Base-by-base conservation (phyloP, 2,329 filamentous ascomycete species). In the Xylariaceae sp. region DNA sequence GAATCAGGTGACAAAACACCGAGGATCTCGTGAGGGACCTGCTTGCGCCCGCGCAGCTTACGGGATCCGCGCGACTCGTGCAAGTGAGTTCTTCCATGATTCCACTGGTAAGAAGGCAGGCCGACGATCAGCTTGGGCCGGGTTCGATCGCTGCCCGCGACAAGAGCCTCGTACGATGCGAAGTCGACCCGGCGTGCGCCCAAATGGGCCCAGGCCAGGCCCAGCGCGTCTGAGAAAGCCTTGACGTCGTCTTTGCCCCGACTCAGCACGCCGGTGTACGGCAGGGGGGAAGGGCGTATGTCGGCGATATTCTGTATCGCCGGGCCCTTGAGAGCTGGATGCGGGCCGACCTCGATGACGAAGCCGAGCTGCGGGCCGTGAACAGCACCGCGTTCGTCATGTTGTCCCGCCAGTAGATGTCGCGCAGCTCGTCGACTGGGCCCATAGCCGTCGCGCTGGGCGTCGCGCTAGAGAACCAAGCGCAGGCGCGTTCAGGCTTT, bases 51-150 rank as follows among this genome's bases (percentile, higher is more conserved):
- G 8, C 37, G 37, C 1, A 31, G 5, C 2, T 37, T 29, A 17
- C 17, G 40, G 2, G 38, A 13, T 9, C 27, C 19, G 22, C 42
- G 26, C 2, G 44, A 39, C n/a, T 47, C 42, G 19, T 38, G 36
- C 43, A 40, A 43, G 22, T 42, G 39, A 8, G 35, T 19, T 10
- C n/a, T n/a, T n/a, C 31, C 24, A 22, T 47, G 44, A 15, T 47
- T 27, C 44, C 44, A 47, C 0, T 32, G 1, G 14, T 47, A 47
- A 9, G 36, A 19, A 2, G 42, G 44, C 10, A 47, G 33, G 10
- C 33, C 35, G n/a, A n/a, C n/a, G n/a, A n/a, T n/a, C n/a, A n/a
- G n/a, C n/a, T n/a, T n/a, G n/a, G n/a, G n/a, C n/a, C n/a, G n/a
- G n/a, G n/a, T n/a, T n/a, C n/a, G n/a, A n/a, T n/a, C n/a, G n/a